Conservation (phyloP, 805 yeast genomes). For the Kockiozyma suomiensis region DNA sequence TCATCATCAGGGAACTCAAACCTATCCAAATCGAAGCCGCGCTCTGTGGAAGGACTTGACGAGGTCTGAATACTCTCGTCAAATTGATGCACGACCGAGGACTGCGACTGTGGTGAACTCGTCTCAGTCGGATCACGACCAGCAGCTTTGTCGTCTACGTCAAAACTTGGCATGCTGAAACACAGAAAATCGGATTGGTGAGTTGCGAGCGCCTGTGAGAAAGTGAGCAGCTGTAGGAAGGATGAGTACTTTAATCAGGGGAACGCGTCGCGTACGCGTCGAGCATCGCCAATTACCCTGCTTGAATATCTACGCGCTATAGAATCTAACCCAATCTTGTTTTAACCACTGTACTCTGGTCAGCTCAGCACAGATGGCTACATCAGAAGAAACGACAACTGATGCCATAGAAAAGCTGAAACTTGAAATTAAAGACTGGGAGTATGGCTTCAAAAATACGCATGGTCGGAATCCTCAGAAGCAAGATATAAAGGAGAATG, state of each 20-base stretch:
- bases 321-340: too few species aligned
- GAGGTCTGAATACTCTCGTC: conserved; percentile 9
- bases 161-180: conserved; percentile 26
- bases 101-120: conserved; percentile 27
- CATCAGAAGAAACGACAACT: not conserved
- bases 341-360: not conserved
- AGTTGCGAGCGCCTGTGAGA: not conserved
- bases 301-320: not conserved
- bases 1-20: conserved; percentile 7
- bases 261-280: conserved; percentile 14
- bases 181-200: not conserved
- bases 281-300: not conserved
- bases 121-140: not conserved
- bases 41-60: conserved; percentile 7
- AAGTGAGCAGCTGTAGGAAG: not conserved
- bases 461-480: conserved; percentile 52
- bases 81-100: conserved; percentile 13
- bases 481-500: conserved; percentile 51
- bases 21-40: not conserved
- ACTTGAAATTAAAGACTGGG: conserved; percentile 58
- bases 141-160: conserved; percentile 4
- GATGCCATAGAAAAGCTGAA: conserved; percentile 42
- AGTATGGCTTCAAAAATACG: conserved; percentile 47
- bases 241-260: not conserved
- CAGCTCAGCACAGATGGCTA: not conserved